Evolutionary conservation across 2,329 filamentous ascomycete species (phyloP), one percentile per base, ranked within the genome.

Genomic region (Alternaria gansuensis): DNA sequence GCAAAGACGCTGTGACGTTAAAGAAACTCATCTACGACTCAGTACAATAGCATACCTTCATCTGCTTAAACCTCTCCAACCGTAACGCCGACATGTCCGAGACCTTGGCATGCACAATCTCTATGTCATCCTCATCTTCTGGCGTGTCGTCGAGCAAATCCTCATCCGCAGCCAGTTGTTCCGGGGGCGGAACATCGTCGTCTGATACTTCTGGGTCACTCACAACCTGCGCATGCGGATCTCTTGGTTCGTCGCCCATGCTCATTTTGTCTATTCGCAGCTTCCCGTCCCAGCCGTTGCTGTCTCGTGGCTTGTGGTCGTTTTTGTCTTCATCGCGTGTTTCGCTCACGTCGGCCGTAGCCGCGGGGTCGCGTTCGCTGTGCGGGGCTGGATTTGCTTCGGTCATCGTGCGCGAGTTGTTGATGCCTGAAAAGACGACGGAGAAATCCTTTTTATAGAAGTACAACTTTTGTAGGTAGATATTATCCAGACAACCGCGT

Each of bases 181-280:
- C 75, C 28, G 73, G 70, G n/a, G 69, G 66, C n/a, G 73, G 71
- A 3, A 68, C 72, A 52, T 77, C 83, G 57, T 85, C 86, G 66
- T 91, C 93, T 14, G 91, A 95, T 74, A 94, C 92, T 56, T 97
- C 93, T 0, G 91, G 87, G 70, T 97, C 93, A 41, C 90, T 90
- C 51, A 96, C 78, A 4, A 70, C 60, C 39, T 66, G 59, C 9
- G 90, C 91, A 72, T 95, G 92, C 2, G 92, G 63, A 44, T 75
- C 71, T 36, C 57, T 60, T 7, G 67, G 66, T 23, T 68, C 65
- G 46, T 71, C 68, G 10, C 55, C 60, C 26, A 74, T 54, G 2
- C 88, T 84, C 73, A 86, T 89, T 70, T 88, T 88, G 62, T 90
- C 88, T 50, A 97, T 80, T 37, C 91, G 85, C 59, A 94, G 83